Conservation (phyloP, 2,329 filamentous ascomycete genomes). For the Fusarium anguioides region DNA sequence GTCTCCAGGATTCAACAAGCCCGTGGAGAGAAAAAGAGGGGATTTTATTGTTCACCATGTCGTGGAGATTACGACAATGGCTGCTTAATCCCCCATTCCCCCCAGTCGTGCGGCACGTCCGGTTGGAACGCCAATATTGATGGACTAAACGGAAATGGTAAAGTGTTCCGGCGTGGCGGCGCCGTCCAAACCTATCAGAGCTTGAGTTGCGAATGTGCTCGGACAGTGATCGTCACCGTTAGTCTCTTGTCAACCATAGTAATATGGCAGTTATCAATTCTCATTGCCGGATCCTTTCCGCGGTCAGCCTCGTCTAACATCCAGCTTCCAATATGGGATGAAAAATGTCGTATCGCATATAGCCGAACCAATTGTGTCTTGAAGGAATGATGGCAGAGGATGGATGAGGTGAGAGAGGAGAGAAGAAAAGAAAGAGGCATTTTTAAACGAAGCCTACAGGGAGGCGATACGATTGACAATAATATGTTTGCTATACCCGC, state of each 20-base stretch:
- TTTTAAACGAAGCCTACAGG: not conserved
- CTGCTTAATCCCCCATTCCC: not conserved
- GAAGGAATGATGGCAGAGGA: not conserved
- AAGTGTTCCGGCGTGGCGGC: not conserved
- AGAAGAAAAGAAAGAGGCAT: not conserved
- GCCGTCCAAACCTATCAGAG: not conserved
- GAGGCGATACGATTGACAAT: not conserved
- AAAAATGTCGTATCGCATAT: not conserved
- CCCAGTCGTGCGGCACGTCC: not conserved
- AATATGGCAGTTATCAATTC: not conserved
- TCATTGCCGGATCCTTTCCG: not conserved
- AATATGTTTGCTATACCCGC: not conserved
- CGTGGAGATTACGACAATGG: not conserved
- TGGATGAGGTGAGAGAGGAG: too few relatives aligned
- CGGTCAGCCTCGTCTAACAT: not conserved
- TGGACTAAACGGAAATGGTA: not conserved
- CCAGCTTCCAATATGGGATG: not conserved
- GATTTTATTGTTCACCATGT: not conserved
- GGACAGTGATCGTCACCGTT: not conserved
- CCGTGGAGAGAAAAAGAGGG: not conserved
- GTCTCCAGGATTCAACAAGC: accelerated
- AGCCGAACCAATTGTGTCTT: not conserved
- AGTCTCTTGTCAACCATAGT: not conserved
- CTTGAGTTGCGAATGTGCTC: not conserved
- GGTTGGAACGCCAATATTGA: constrained; percentile 9